phyloP scores from a whole-genome alignment of 805 yeast genomes.

The Teunomyces kruisii region DNA sequence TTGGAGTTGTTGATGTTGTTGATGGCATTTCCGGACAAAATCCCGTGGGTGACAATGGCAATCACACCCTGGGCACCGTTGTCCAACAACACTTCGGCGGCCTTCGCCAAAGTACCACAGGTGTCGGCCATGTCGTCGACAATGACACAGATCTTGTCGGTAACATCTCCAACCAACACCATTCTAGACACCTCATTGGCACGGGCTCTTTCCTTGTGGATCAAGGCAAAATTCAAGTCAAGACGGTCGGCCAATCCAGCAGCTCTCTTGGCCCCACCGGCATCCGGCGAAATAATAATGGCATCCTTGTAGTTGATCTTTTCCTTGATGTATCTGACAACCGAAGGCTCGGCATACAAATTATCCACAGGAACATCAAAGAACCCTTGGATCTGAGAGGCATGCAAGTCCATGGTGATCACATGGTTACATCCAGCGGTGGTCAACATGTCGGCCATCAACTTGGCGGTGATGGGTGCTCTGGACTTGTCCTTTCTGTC shows the following conservation, averaged over 20 bases:
- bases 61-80: slow-evolving; percentile 71
- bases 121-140: slow-evolving; percentile 92
- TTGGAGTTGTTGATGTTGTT: slow-evolving; percentile 67
- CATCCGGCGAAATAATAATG: slow-evolving; percentile 84
- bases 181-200: slow-evolving; percentile 83
- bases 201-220: slow-evolving; percentile 79
- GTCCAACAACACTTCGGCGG: slow-evolving; percentile 70
- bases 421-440: slow-evolving; percentile 88
- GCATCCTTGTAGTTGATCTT: slow-evolving; percentile 56
- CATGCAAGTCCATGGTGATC: slow-evolving; percentile 84
- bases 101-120: slow-evolving; percentile 82
- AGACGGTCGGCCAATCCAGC: slow-evolving; percentile 78
- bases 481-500: slow-evolving; percentile 82
- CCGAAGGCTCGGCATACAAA: slow-evolving; percentile 80
- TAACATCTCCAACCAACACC: slow-evolving; percentile 85
- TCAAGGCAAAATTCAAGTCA: slow-evolving; percentile 78
- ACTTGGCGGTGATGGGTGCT: slow-evolving; percentile 83
- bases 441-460: slow-evolving; percentile 78
- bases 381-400: slow-evolving; percentile 87
- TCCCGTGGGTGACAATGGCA: slow-evolving; percentile 83
- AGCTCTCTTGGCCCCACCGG: slow-evolving; percentile 91
- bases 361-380: slow-evolving; percentile 83
- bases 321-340: slow-evolving; percentile 70
- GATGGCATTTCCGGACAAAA: slow-evolving; percentile 72
- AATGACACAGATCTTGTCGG: slow-evolving; percentile 70